phyloP scores from a whole-genome alignment of 306 rosid species.

The Coriaria nepalensis region DNA sequence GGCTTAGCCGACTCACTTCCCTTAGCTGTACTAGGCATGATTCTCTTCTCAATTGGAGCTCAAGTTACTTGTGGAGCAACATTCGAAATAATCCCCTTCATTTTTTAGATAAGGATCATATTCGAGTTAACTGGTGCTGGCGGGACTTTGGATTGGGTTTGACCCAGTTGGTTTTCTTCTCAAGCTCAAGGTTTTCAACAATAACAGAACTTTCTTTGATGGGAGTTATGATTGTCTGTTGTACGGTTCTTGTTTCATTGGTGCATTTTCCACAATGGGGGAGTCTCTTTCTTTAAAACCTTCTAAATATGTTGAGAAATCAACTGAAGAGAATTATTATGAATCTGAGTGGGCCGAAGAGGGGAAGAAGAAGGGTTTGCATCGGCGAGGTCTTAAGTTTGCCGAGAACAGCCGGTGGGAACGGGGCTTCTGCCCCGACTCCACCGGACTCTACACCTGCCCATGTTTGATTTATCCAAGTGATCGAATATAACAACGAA shows the following conservation, averaged over 20 bases:
- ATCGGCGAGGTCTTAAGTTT: constrained; percentile 52
- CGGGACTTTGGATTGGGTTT: constrained; percentile 75
- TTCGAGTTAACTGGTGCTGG: constrained; percentile 82
- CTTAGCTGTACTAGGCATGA: constrained; percentile 50
- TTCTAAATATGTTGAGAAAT: constrained; percentile 32
- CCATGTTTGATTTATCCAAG: constrained; percentile 17
- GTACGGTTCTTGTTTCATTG: constrained; percentile 57
- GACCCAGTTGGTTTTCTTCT: constrained; percentile 66
- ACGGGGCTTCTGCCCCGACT: constrained; percentile 65
- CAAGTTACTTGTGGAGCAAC: constrained; percentile 95
- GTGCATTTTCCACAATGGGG: constrained; percentile 97
- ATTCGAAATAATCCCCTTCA: constrained; percentile 69
- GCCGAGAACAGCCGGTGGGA: constrained; percentile 82
- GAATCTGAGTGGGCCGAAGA: constrained; percentile 65
- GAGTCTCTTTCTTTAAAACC: constrained; percentile 66
- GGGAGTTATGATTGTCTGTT: constrained; percentile 69
- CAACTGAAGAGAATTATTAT: constrained; percentile 52
- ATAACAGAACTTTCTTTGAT: constrained; percentile 39
- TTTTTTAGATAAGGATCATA: constrained; percentile 60
- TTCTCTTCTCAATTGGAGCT: constrained; percentile 81
- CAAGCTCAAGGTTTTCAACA: constrained; percentile 41
- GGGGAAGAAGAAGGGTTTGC: constrained; percentile 53
- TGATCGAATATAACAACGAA: too few relatives aligned
- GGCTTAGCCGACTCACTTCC: constrained; percentile 64
- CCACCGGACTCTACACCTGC: constrained; percentile 59